Percentiles rank a stretch among this genome's conserved stretches.
phyloP scores from a whole-genome alignment of 306 rosid species.

The Cucumis cinereus region DNA sequence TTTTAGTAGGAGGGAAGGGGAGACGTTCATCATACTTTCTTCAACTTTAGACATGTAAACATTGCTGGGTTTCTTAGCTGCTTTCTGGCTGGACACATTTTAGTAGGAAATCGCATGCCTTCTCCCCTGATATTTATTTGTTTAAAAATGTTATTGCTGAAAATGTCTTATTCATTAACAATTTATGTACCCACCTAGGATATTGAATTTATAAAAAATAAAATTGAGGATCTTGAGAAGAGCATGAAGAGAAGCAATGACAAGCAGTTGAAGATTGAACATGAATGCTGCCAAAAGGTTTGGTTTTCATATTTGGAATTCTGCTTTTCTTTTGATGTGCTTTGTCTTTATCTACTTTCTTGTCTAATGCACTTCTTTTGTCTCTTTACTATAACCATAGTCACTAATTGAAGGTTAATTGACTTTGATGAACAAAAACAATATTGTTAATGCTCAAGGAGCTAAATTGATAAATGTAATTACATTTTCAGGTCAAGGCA shows the following conservation, averaged over 20 bases:
- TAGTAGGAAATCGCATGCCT: neutral
- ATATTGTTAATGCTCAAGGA: neutral
- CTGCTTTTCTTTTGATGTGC: neutral
- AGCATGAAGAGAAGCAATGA: slow-evolving; percentile 99
- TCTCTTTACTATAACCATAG: neutral
- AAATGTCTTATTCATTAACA: neutral
- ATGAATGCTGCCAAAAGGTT: slow-evolving; percentile 73
- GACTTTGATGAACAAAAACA: neutral
- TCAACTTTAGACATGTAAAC: neutral
- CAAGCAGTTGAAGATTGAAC: slow-evolving; percentile 89
- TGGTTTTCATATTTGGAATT: slow-evolving; percentile 2
- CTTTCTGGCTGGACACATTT: neutral
- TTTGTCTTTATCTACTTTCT: neutral
- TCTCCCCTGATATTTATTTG: neutral
- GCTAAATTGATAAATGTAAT: neutral
- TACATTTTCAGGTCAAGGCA: slow-evolving; percentile 60
- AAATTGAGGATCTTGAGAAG: slow-evolving; percentile 81
- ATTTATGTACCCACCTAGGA: slow-evolving; percentile 32
- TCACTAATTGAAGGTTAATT: neutral
- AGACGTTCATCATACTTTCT: neutral
- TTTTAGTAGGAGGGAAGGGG: neutral
- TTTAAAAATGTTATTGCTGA: neutral
- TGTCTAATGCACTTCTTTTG: neutral
- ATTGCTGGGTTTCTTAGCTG: neutral
- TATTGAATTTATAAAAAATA: slow-evolving; percentile 72